A percentile compares a stretch with the other conserved stretches of the same genome.
These are phyloP conservation scores for Rhodotorula sp. DNA, from an alignment of 1,284 basidiomycete species.

Conservation along the genomic window DNA sequence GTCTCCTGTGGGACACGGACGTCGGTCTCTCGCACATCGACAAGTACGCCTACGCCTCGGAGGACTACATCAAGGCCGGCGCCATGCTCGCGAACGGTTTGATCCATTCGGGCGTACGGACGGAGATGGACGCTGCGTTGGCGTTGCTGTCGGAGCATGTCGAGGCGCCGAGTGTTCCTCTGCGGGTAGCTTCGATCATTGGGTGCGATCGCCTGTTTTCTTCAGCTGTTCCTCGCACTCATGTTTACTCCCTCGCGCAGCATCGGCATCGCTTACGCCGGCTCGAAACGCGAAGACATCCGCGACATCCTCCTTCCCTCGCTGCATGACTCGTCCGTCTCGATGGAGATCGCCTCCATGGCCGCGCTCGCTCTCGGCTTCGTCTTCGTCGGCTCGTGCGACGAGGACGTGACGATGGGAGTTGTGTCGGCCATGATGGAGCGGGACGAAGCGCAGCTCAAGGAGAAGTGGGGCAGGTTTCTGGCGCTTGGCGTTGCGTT, in stretches of 20 bases:
- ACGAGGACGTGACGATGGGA: constrained; percentile 86
- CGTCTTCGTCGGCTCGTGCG: constrained; percentile 91
- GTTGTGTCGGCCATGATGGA: constrained; percentile 95
- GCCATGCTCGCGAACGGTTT: constrained; percentile 94
- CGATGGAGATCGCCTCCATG: constrained; percentile 87
- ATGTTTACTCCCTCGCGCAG: constrained; percentile 50
- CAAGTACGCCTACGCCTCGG: constrained; percentile 94
- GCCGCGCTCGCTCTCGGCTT: constrained; percentile 88
- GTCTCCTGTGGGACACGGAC: constrained; percentile 95
- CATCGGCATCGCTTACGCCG: constrained; percentile 89
- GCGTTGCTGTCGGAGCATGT: constrained; percentile 89
- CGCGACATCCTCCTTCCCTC: constrained; percentile 73
- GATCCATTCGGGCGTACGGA: constrained; percentile 82
- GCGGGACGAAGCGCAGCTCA: constrained; percentile 68
- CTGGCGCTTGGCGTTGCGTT: constrained; percentile 86
- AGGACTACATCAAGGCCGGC: constrained; percentile 97
- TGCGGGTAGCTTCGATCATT: constrained; percentile 85
- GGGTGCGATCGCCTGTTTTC: constrained; percentile 51
- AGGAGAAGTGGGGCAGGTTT: constrained; percentile 92
- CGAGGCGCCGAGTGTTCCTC: constrained; percentile 77
- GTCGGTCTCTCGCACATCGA: constrained; percentile 91
- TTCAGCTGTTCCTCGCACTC: background rate
- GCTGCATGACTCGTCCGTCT: constrained; percentile 72
- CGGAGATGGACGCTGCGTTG: constrained; percentile 90
- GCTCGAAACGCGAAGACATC: constrained; percentile 85